Percentiles rank a stretch among this genome's conserved stretches.
Conservation (phyloP, 169 alveolate genomes). For the Plasmodium falciparum region DNA sequence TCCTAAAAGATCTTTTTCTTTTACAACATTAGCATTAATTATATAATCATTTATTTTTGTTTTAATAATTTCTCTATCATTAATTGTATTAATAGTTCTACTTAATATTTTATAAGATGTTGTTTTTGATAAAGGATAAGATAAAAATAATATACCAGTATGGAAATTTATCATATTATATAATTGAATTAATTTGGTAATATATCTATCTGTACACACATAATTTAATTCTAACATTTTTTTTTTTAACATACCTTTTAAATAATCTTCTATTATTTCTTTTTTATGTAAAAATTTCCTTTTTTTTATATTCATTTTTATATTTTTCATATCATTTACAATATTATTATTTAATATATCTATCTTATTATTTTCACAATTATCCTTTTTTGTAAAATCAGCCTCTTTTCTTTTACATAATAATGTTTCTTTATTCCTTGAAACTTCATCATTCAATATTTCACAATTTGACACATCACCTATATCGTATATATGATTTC, state of each 20-base stretch:
- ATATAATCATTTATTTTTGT: slow-evolving; percentile 67
- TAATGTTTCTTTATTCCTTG: neutral
- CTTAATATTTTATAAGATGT: slow-evolving; percentile 60
- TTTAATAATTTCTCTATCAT: slow-evolving; percentile 75
- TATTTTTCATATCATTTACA: neutral
- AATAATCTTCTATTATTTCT: slow-evolving; percentile 74
- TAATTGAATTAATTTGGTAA: slow-evolving; percentile 64
- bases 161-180: slow-evolving; percentile 71
- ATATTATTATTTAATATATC: neutral
- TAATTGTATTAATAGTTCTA: slow-evolving; percentile 72
- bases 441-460: neutral
- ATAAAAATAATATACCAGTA: slow-evolving; percentile 67
- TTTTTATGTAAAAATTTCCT: slow-evolving; percentile 43
- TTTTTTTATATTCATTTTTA: neutral
- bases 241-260: slow-evolving; percentile 51
- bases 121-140: slow-evolving; percentile 69
- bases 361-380: neutral
- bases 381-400: neutral
- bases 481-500: neutral
- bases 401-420: neutral
- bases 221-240: slow-evolving; percentile 72
- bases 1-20: slow-evolving; percentile 50
- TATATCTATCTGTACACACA: slow-evolving; percentile 65
- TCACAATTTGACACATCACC: neutral
- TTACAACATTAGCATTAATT: slow-evolving; percentile 58